Base-by-base conservation (phyloP, 2,329 filamentous ascomycete species). In the Lizonia empirigonia region DNA sequence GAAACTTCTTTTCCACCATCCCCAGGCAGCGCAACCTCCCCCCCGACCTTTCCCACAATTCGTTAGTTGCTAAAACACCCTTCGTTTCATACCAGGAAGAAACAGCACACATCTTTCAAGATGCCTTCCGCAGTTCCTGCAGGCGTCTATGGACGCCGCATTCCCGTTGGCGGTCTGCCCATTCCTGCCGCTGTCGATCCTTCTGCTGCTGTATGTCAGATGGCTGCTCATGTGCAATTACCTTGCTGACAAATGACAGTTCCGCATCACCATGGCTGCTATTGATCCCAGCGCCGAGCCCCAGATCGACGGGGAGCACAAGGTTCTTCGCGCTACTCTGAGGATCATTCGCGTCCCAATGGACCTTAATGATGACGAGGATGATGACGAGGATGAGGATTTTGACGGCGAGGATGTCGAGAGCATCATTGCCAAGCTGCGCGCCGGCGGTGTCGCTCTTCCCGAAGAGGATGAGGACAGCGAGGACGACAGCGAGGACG, bases 251-350 rank as follows among this genome's bases (percentile, higher is more conserved):
- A 19, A 44, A 39, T 12, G 30, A 13, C 68, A 96, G 92, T 95
- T 97, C 79, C 91, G 91, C 74, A 91, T 99, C 71, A 97, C 92
- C 69, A 99, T 99, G 94, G 94, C 95, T 68, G 94, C 94, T 61
- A 88, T 99, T 74, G 93, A 99, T 74, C 94, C 94, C 51, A 91
- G 85, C 68, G 89, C 89, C 66, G 81, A 85, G 60, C 69, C 77
- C 20, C 73, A 76, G 61, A 69, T 73, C 46, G 72, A 75, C 36
- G 72, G 74, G 26, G 60, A 65, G 15, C 54, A 69, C 56, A 71
- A 73, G 49, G 76, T 85, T 56, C 83, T 87, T 65, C 89, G 92
- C 65, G 89, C 94, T 45, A 99, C 94, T 42, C 81, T 99, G 68
- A 96, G 94, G 79, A 82, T 99, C 63, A 83, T 97, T 73, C 93